Evolutionary conservation across 352 stramenopile species (phyloP).

Genomic region (Globisporangium carolinianum): DNA sequence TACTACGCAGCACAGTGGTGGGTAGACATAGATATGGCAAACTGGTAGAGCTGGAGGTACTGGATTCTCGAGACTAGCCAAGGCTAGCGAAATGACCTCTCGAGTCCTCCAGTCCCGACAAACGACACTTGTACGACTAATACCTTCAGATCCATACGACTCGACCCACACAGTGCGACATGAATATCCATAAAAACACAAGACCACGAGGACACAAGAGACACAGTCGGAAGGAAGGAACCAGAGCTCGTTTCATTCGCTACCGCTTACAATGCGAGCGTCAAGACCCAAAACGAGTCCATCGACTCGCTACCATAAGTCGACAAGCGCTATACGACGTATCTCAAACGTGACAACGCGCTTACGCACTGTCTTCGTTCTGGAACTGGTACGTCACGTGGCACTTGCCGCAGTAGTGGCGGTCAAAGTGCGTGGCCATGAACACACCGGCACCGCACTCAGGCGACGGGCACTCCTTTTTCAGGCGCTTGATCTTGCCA

Average conservation of each 20-base stretch:
- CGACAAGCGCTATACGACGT: neutral
- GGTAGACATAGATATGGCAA: no score
- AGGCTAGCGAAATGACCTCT: no score
- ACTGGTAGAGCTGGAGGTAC: no score
- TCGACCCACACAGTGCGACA: neutral
- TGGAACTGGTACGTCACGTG: conserved; percentile 95
- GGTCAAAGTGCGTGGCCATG: conserved; percentile 99
- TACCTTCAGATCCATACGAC: no score
- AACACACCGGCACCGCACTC: conserved; percentile 97
- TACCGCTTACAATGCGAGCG: neutral
- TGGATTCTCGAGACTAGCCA: no score
- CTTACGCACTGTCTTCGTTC: conserved; percentile 60
- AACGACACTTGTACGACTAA: no score
- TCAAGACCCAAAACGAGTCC: no score
- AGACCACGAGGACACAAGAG: neutral
- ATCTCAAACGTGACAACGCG: conserved; percentile 5
- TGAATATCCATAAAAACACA: neutral
- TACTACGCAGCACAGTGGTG: no score
- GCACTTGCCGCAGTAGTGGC: conserved; percentile 99
- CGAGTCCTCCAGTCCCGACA: no score
- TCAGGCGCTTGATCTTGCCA: conserved; percentile 95
- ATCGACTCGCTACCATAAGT: no score
- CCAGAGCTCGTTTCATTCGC: conserved; percentile 17
- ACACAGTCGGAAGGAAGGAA: conserved; percentile 11
- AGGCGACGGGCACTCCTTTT: conserved; percentile 95